Evolutionary conservation across 2,329 filamentous ascomycete genomes (phyloP), one percentile per base, ranked within the genome.

Genomic region (Fusarium sp.): DNA sequence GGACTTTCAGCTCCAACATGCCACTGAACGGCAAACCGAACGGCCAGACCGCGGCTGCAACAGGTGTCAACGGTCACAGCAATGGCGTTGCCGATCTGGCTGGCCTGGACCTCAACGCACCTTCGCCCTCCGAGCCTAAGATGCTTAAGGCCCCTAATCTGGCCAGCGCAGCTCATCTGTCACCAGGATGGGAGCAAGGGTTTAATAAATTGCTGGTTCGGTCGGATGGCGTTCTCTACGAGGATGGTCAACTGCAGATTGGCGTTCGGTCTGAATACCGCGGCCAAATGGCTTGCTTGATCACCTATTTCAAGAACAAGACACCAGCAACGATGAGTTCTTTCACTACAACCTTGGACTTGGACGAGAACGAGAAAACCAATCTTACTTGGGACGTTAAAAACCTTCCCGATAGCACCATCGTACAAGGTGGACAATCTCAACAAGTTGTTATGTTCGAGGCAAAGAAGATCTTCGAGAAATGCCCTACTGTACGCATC

Each of bases 401-500:
- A 81, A 91, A 89, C 60, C 85, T 98, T 8, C 94, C 96, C 0
- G 95, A 98, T 28, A 94, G 92, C 39, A 91, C 87, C 26, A 90
- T 99, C 42, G 81, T 83, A 2, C 87, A 93, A 19, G 89, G 90
- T 4, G 88, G 87, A 3, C 96, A 99, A 79, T 91, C 92, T 7
- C 93, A 97, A 78, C 94, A 98, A 80, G 97, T 97, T 72, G 90
- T 98, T 76, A 94, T 98, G 88, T 97, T 98, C 74, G 94, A 97
- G 77, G 90, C 93, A 12, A 92, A 92, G 76, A 89, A 86, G 54
- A 88, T 94, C 16, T 98, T 98, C 77, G 86, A 88, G 4, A 91
- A 94, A 74, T 88, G 92, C 19, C 96, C 97, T 1, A 99, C 96
- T 0, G 94, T 99, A 51, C 90, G 96, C 60, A 91, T 99, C 76